Conservation (phyloP, 257 asterid genomes). For the Forsythia viridissima region DNA sequence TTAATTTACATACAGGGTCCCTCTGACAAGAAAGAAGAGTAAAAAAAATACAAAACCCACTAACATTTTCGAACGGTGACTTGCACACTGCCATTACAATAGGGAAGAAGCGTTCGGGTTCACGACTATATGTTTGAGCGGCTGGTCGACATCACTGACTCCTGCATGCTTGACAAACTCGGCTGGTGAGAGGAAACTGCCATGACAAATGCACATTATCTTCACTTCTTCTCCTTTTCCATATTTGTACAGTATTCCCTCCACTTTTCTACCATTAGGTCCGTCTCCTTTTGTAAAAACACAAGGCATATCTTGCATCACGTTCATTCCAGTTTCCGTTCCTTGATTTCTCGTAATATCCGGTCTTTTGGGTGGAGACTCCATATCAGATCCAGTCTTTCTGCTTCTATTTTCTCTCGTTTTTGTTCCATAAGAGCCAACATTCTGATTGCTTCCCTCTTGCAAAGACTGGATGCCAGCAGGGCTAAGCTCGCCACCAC, state of each 20-base stretch:
- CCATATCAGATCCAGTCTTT: conserved; percentile 34
- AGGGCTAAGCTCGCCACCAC: conserved; percentile 57
- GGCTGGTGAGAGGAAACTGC: conserved; percentile 74
- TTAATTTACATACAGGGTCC: conserved; percentile 7
- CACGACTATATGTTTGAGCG: conserved; percentile 84
- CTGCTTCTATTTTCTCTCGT: conserved; percentile 32
- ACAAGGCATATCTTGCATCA: conserved; percentile 74
- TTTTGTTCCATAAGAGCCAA: conserved; percentile 41
- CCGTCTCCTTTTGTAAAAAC: conserved; percentile 89
- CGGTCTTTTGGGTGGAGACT: conserved; percentile 38
- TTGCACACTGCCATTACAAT: conserved; percentile 27
- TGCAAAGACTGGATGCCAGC: conserved; percentile 59
- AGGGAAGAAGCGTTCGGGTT: conserved; percentile 64
- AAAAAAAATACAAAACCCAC: background rate
- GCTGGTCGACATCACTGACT: conserved; percentile 65
- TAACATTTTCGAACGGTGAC: background rate
- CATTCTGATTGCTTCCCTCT: conserved; percentile 45
- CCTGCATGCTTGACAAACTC: conserved; percentile 91
- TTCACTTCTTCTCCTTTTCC: conserved; percentile 78
- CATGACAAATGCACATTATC: conserved; percentile 94
- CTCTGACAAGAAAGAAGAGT: background rate
- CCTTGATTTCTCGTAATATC: conserved; percentile 35
- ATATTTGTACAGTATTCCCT: conserved; percentile 83
- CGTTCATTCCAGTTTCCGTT: conserved; percentile 36
- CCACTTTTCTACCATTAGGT: conserved; percentile 81